Evolutionary conservation across 441 rosid genomes (phyloP).

Genomic region (Adansonia grandidieri): DNA sequence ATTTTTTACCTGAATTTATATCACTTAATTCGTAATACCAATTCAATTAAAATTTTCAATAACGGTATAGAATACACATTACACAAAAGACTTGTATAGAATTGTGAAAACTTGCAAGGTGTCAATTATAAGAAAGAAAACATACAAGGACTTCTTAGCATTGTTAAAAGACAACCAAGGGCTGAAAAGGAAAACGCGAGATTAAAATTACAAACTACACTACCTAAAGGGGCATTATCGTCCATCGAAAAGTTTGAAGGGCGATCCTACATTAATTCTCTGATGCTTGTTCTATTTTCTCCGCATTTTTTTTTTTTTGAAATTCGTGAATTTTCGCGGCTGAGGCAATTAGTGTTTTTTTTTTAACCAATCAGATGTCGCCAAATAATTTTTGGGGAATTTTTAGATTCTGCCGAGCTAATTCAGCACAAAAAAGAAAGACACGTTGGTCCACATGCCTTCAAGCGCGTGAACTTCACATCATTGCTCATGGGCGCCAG

Average conservation of each 20-base stretch:
- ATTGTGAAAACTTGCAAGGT: not conserved
- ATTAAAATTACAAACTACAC: not conserved
- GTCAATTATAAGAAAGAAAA: not conserved
- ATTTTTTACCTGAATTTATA: not conserved
- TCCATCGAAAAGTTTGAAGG: not conserved
- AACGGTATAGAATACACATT: too few relatives aligned
- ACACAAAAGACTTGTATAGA: not conserved
- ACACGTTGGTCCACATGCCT: not conserved
- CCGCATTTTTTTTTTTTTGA: constrained; percentile 24
- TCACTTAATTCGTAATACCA: not conserved
- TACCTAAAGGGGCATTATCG: constrained; percentile 24
- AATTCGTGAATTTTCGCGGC: constrained; percentile 44
- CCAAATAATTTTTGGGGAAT: constrained; percentile 5
- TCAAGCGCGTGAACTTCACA: not conserved
- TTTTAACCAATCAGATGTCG: not conserved
- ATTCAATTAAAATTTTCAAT: too few relatives aligned
- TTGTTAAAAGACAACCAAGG: not conserved
- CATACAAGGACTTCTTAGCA: constrained; percentile 6
- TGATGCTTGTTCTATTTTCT: not conserved
- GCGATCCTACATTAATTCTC: not conserved
- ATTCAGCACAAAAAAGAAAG: not conserved
- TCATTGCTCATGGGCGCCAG: not conserved
- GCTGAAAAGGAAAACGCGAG: not conserved
- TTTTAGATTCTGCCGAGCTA: constrained; percentile 2
- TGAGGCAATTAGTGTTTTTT: constrained; percentile 22